These are phyloP conservation scores for Monosporozyma servazzii DNA, from an alignment of 805 yeast species.

Conservation along the genomic window DNA sequence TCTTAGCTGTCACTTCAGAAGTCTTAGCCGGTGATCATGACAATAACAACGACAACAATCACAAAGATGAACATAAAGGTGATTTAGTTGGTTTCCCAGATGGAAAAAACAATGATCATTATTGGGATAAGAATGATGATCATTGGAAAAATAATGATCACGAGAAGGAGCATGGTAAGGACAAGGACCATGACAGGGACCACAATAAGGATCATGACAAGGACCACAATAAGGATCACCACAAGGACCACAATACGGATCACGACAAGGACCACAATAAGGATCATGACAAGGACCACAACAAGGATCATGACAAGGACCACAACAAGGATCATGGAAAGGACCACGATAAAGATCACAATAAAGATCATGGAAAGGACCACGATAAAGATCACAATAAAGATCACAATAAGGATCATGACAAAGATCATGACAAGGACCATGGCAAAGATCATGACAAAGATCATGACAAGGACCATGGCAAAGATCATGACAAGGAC, in stretches of 20 bases:
- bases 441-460: background rate
- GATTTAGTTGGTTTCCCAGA: background rate
- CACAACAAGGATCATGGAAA: background rate
- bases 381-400: background rate
- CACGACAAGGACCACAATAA: background rate
- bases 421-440: background rate
- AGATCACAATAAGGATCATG: background rate
- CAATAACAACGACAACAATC: background rate
- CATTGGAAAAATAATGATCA: background rate
- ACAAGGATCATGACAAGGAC: background rate
- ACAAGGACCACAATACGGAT: background rate
- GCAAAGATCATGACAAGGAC: background rate
- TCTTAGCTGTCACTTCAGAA: background rate
- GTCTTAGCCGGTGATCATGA: conserved; percentile 3
- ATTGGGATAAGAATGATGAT: background rate
- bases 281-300: background rate
- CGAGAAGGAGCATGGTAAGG: background rate
- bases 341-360: background rate
- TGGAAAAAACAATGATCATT: background rate
- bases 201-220: background rate
- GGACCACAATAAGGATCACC: background rate
- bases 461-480: background rate
- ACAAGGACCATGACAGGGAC: background rate
- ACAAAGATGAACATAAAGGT: background rate
- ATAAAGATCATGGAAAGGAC: background rate